A percentile compares a stretch with the other conserved stretches of the same genome.
Evolutionary conservation across 1,284 basidiomycete species (phyloP).

Genomic region (Sphagnurus paluster): DNA sequence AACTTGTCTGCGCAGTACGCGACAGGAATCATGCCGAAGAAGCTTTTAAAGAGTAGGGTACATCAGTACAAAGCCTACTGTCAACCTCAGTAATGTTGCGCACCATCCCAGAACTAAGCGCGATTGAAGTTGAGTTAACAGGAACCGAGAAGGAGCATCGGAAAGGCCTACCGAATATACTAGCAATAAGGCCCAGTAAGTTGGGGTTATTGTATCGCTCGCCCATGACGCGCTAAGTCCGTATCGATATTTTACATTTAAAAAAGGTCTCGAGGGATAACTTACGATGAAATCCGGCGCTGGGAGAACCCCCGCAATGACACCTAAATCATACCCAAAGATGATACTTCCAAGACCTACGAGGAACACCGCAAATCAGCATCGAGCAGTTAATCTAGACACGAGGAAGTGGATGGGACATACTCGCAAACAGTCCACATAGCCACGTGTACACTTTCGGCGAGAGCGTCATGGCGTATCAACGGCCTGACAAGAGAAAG

Average conservation of each 20-base stretch:
- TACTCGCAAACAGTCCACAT: conserved; percentile 58
- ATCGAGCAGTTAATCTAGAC: neutral
- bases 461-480: conserved; percentile 30
- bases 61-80: neutral
- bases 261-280: conserved; percentile 2
- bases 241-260: neutral
- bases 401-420: conserved; percentile 23
- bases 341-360: conserved; percentile 46
- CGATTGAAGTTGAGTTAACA: neutral
- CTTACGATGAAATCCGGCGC: conserved; percentile 33
- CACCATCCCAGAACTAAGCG: conserved; percentile 34
- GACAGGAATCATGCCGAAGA: conserved; percentile 43
- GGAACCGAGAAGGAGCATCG: neutral
- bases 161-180: conserved; percentile 39
- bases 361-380: neutral
- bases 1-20: conserved; percentile 37
- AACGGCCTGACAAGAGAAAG: neutral
- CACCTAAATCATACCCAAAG: conserved; percentile 45
- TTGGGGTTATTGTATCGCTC: conserved; percentile 32
- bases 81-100: neutral
- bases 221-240: conserved; percentile 34
- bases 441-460: conserved; percentile 60
- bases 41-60: conserved; percentile 17
- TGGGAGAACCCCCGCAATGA: conserved; percentile 39
- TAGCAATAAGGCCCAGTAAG: conserved; percentile 36